phyloP scores from a whole-genome alignment of 208 protist species.

The Naegleria fowleri region DNA sequence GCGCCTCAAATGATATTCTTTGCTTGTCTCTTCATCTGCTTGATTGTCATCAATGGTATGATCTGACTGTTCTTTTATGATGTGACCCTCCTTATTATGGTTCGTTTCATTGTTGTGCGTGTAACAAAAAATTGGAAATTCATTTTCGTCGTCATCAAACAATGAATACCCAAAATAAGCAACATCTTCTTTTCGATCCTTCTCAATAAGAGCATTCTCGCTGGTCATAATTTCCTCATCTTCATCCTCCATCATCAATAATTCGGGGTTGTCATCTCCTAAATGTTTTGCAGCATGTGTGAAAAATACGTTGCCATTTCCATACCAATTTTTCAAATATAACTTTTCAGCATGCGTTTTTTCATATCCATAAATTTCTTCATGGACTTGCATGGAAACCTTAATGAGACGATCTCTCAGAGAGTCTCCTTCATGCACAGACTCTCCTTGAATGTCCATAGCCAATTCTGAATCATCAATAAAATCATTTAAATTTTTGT shows the following conservation, averaged over 20 bases:
- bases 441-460: neutral
- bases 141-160: neutral
- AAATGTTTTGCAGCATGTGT: neutral
- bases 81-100: too few species aligned
- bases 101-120: neutral
- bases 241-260: neutral
- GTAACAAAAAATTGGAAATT: neutral
- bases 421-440: neutral
- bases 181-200: neutral
- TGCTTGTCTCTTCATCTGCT: neutral
- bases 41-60: too few species aligned
- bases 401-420: neutral
- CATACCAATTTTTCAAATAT: constrained; percentile 5
- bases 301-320: neutral
- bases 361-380: neutral
- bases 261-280: neutral
- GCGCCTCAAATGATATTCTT: neutral
- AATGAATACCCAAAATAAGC: neutral
- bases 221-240: neutral
- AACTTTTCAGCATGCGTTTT: neutral
- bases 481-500: too few species aligned
- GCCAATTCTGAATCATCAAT: too few species aligned
- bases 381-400: neutral
- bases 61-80: too few species aligned
- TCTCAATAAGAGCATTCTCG: neutral